phyloP scores from a whole-genome alignment of 768 basidiomycete genomes.

The Basidioascus undulatus region DNA sequence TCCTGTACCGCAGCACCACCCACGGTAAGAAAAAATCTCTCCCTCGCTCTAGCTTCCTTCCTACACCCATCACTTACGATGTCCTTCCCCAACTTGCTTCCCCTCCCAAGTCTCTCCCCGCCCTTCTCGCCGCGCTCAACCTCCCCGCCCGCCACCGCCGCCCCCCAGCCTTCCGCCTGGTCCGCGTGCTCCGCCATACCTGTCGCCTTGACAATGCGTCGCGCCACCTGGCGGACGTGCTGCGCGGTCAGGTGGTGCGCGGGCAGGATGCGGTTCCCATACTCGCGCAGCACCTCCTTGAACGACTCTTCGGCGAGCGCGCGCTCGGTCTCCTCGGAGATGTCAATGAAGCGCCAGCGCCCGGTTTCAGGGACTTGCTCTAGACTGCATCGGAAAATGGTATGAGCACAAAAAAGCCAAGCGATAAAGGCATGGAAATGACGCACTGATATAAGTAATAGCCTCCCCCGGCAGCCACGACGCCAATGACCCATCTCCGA shows the following conservation, averaged over 20 bases:
- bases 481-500: too few relatives aligned
- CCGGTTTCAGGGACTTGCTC: conserved; percentile 69
- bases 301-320: conserved; percentile 22
- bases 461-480: too few relatives aligned
- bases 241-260: conserved; percentile 36
- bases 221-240: conserved; percentile 45
- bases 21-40: neutral
- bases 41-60: neutral
- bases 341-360: conserved; percentile 69
- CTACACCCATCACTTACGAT: conserved; percentile 18
- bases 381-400: too few relatives aligned
- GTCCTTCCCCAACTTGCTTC: conserved; percentile 11
- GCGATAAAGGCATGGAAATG: too few relatives aligned
- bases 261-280: conserved; percentile 33
- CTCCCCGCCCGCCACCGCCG: conserved; percentile 13
- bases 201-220: conserved; percentile 41
- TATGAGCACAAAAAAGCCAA: too few relatives aligned
- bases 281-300: conserved; percentile 29
- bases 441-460: too few relatives aligned
- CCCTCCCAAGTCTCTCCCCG: conserved; percentile 7
- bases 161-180: conserved; percentile 12
- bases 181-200: conserved; percentile 45
- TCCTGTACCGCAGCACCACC: neutral
- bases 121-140: conserved; percentile 12
- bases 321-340: conserved; percentile 32